These are phyloP conservation scores for Misopates orontium DNA, from an alignment of 257 asterid species.

Conservation along the genomic window DNA sequence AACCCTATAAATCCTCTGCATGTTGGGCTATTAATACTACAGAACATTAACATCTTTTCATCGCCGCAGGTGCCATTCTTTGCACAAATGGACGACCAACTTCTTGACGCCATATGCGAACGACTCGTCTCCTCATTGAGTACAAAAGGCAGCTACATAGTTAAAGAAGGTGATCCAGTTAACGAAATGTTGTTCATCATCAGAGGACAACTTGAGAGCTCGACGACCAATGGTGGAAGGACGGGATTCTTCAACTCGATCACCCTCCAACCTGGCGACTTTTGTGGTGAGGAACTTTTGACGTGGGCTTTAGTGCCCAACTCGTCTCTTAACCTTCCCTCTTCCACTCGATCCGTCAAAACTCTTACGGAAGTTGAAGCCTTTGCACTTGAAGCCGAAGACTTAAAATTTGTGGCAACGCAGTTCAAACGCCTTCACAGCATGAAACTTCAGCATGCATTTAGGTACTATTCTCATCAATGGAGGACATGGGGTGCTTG, in stretches of 20 bases:
- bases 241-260: conserved; percentile 84
- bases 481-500: conserved; percentile 98
- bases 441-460: conserved; percentile 89
- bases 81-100: conserved; percentile 89
- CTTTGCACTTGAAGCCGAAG: conserved; percentile 87
- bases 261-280: conserved; percentile 81
- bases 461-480: conserved; percentile 84
- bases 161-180: conserved; percentile 87
- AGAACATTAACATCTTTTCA: background rate
- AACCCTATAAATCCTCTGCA: background rate
- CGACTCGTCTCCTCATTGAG: conserved; percentile 72
- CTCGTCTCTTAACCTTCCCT: conserved; percentile 66
- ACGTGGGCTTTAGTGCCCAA: conserved; percentile 94
- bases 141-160: conserved; percentile 64
- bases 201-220: conserved; percentile 85
- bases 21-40: background rate
- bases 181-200: conserved; percentile 86
- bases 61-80: conserved; percentile 78
- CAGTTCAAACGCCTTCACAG: conserved; percentile 89
- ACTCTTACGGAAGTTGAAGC: conserved; percentile 89
- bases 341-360: conserved; percentile 77
- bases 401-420: conserved; percentile 73
- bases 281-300: conserved; percentile 88
- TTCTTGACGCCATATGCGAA: conserved; percentile 89
- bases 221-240: conserved; percentile 87